Base-by-base conservation (phyloP, 805 yeast species). In the Tetrapisispora taiwanensis region DNA sequence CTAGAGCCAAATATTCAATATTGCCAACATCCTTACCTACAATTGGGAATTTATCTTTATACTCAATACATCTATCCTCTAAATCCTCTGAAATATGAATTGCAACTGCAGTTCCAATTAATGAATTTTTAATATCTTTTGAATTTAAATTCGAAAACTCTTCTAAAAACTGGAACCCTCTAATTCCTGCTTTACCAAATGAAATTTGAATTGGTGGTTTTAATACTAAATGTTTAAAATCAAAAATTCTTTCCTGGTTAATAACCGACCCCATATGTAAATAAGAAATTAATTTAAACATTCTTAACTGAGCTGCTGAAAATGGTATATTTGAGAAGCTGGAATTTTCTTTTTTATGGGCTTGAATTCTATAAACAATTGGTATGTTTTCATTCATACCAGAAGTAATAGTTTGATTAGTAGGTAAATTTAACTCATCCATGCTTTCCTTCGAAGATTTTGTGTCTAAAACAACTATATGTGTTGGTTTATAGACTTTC, bases 401-500 rank as follows among this genome's bases (percentile, higher is more conserved):
- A 52, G 52, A 46, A 50, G 48, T 33, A 12, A 56, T 52, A 50
- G 41, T 58, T 65, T 56, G 57, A n/a, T 37, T 52, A 43, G 44
- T 49, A 3, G 58, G 61, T 0, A 63, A 46, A 4, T 48, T 34
- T 2, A 67, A 44, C 20, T 62, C 68, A 17, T 56, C 59, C n/a
- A 60, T 38, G 9, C 41, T 43, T 17, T 46, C 39, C 37, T 52
- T 46, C 37, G 53, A 43, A 39, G 49, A 36, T 18, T 39, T 45
- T 45, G 70, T 59, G 28, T 78, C 75, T 45, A 88, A 55, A 44
- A 78, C 72, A 0, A 84, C 59, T 20, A 84, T 57, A 48, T 75
- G 71, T 0, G 81, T 73, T 0, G 94, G 85, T 22, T 68, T 62
- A 1, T 75, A 59, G 9, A 59, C 46, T 0, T 53, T 47, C 2